phyloP scores from a whole-genome alignment of 2,329 filamentous ascomycete genomes.

The Onygenales sp. region DNA sequence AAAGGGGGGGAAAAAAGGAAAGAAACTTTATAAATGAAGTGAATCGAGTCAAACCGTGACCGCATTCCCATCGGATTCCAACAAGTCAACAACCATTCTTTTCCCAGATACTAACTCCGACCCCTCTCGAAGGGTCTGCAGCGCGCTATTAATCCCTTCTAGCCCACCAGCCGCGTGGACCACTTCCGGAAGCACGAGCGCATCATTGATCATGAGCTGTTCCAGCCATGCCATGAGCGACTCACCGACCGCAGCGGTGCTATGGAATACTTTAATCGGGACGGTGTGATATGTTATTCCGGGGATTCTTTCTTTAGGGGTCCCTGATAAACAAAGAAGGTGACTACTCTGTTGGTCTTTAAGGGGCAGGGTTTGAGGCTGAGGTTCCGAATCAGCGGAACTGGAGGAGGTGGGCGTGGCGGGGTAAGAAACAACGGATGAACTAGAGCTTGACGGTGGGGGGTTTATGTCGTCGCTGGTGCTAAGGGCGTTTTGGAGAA shows the following conservation, averaged over 20 bases:
- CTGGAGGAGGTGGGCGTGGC: background rate
- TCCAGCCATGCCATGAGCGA: conserved; percentile 59
- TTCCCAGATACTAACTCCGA: conserved; percentile 52
- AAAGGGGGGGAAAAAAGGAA: background rate
- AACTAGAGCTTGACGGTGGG: background rate
- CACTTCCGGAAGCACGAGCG: conserved; percentile 54
- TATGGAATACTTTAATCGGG: conserved; percentile 68
- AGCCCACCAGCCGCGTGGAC: conserved; percentile 55
- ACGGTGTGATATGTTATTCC: conserved; percentile 53
- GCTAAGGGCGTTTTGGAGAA: conserved; percentile 46
- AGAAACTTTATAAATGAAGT: background rate
- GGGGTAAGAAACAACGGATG: background rate
- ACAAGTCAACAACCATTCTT: conserved; percentile 50
- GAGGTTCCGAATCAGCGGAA: conserved; percentile 10
- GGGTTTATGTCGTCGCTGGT: background rate
- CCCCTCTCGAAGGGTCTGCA: conserved; percentile 57
- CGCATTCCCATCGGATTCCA: conserved; percentile 9
- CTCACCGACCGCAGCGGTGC: conserved; percentile 54
- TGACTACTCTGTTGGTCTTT: conserved; percentile 36
- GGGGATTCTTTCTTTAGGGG: conserved; percentile 48
- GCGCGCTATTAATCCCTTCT: conserved; percentile 55
- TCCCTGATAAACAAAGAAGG: conserved; percentile 56
- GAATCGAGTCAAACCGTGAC: conserved; percentile 4
- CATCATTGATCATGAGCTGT: conserved; percentile 45
- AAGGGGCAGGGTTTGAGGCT: conserved; percentile 5